phyloP scores from a whole-genome alignment of 1,139 yeast genomes.

The Nakaseomyces uthaithaninus region DNA sequence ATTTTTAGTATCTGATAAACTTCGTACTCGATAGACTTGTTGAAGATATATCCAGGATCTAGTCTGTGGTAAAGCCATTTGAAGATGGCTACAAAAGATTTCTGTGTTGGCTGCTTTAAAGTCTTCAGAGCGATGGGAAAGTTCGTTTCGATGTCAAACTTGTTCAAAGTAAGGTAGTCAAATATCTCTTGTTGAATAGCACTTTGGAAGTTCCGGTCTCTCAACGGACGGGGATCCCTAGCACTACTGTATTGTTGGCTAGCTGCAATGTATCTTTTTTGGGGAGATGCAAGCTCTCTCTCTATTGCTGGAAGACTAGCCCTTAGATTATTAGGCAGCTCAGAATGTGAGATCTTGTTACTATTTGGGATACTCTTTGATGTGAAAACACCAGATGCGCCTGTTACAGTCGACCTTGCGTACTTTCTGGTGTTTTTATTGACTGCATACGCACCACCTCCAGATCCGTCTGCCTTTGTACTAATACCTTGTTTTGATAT shows the following conservation, averaged over 20 bases:
- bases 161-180: conserved; percentile 53
- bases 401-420: conserved; percentile 16
- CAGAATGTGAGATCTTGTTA: background rate
- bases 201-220: conserved; percentile 62
- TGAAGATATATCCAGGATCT: conserved; percentile 72
- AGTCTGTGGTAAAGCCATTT: conserved; percentile 68
- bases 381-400: conserved; percentile 6
- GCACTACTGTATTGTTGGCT: conserved; percentile 10
- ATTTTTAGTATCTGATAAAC: conserved; percentile 59
- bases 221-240: conserved; percentile 67
- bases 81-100: conserved; percentile 71
- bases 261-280: conserved; percentile 1
- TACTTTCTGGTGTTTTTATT: conserved; percentile 9
- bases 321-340: background rate
- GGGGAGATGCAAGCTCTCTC: background rate
- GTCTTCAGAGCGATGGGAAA: conserved; percentile 61
- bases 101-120: conserved; percentile 74
- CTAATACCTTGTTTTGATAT: conserved; percentile 15
- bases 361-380: background rate
- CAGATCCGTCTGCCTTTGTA: background rate
- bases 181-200: conserved; percentile 58
- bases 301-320: conserved; percentile 5
- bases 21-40: conserved; percentile 65
- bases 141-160: conserved; percentile 67
- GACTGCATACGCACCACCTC: background rate